These are phyloP conservation scores for Penicillium cinerascens DNA, from an alignment of 495 filamentous ascomycete genomes.

Conservation along the genomic window DNA sequence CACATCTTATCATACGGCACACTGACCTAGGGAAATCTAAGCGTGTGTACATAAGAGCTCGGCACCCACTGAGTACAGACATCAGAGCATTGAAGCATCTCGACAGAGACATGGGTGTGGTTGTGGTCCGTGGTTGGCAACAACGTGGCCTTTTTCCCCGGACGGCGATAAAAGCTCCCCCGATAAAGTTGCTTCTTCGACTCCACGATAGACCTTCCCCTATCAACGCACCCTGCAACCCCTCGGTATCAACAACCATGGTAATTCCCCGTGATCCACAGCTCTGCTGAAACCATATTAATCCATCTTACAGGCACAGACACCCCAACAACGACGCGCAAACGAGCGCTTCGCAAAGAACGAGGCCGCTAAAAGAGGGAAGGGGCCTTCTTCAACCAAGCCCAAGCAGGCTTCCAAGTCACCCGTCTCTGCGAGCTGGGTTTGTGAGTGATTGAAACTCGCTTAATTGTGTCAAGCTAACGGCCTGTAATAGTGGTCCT, in stretches of 20 bases:
- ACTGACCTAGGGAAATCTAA: not conserved
- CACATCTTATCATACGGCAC: not conserved
- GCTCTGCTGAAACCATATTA: not conserved
- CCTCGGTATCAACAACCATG: not conserved
- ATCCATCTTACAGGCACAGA: conserved; percentile 68
- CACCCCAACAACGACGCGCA: conserved; percentile 83
- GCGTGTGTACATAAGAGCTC: not conserved
- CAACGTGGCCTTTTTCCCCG: not conserved
- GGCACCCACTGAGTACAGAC: no score
- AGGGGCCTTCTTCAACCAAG: conserved; percentile 66
- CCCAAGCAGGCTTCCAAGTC: conserved; percentile 66
- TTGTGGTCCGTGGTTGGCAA: not conserved
- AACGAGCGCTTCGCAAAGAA: conserved; percentile 81
- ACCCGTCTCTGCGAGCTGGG: conserved; percentile 74
- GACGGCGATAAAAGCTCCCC: not conserved
- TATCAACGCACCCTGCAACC: not conserved
- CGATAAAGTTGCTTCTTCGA: not conserved
- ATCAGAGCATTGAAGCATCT: not conserved
- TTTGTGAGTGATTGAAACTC: conserved; percentile 59
- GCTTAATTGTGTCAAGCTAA: not conserved
- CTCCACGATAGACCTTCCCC: not conserved
- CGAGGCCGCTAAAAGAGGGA: conserved; percentile 78
- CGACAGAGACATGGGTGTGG: not conserved
- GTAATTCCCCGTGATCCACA: not conserved
- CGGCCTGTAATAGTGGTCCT: conserved; percentile 11